Base-by-base conservation (phyloP, 2,329 filamentous ascomycete species). In the Dryadomyces sulphureus region DNA sequence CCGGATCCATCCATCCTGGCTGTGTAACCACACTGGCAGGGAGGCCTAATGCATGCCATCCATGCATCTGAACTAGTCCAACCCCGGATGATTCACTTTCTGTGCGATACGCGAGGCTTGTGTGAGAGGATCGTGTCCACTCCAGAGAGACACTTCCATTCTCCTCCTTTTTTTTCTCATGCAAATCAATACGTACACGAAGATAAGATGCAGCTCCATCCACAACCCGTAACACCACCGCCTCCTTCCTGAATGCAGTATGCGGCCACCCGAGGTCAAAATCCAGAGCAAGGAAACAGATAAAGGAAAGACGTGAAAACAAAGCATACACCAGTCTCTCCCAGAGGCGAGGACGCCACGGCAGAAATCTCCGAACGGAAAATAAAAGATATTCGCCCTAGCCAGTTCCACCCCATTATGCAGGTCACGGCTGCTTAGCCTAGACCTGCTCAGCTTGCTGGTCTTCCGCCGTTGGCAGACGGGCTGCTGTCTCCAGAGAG, bases 231-330 rank as follows among this genome's bases (percentile, higher is more conserved):
- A 46, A 46, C 45, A 46, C 45, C 45, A 46, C 45, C 41, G 22
- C 45, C 45, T 38, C 45, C 45, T 40, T 38, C 40, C 34, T 38
- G 45, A 46, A 46, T 46, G 45, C 45, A 46, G 21, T 46, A 38
- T 27, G 38, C 38, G 20, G 40, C 39, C 45, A 27, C 45, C 45
- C 20, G 8, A 35, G n/a, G 16, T 38, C 21, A 24, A 41, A 41
- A 42, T n/a, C 30, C 19, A 25, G 24, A 19, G 39, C 41, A 42
- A 17, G 20, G 22, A 22, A 16, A 22, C 16, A 42, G 27, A 25
- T 19, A 42, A 30, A 7, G 25, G 12, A 30, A 30, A 30, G 25
- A 30, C 25, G 12, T 30, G 25, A 30, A 30, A 30, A 19, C 8
- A 36, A n/a, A 36, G 17, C 34, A 36, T 36, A 19, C 17, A 36